phyloP scores from a whole-genome alignment of 768 basidiomycete species.

The Megacollybia marginata region DNA sequence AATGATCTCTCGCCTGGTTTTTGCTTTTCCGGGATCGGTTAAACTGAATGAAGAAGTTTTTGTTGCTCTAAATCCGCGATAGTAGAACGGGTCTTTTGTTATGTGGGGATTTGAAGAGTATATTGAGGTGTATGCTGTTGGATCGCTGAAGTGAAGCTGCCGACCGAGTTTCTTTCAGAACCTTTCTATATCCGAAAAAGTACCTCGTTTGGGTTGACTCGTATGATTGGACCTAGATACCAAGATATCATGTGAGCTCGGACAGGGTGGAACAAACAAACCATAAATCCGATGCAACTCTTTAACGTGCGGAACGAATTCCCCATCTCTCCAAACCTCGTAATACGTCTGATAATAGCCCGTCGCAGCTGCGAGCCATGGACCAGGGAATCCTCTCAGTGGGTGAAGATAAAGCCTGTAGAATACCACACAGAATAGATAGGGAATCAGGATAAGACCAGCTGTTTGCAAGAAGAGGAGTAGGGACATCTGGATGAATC shows the following conservation, averaged over 20 bases:
- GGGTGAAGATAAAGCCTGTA: conserved; percentile 20
- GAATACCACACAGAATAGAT: background rate
- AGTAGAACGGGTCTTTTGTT: conserved; percentile 12
- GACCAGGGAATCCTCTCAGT: conserved; percentile 20
- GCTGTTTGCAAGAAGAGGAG: no score
- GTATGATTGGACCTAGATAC: conserved; percentile 23
- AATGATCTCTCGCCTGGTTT: conserved; percentile 25
- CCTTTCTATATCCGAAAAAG: background rate
- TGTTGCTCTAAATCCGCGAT: background rate
- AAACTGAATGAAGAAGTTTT: conserved; percentile 28
- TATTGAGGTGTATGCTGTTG: conserved; percentile 24
- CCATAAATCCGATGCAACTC: conserved; percentile 18
- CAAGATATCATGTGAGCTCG: background rate
- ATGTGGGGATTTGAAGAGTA: conserved; percentile 18
- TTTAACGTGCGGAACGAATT: conserved; percentile 18
- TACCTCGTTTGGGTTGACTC: conserved; percentile 30
- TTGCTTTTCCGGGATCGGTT: conserved; percentile 26
- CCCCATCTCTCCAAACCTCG: conserved; percentile 17
- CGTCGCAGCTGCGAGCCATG: conserved; percentile 18
- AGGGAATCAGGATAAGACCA: no score
- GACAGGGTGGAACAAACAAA: conserved; percentile 2
- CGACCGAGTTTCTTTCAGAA: no score
- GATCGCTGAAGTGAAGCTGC: conserved; percentile 30
- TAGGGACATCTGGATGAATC: no score
- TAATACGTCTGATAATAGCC: conserved; percentile 20